Percentiles rank a stretch among this genome's conserved stretches.
phyloP scores from a whole-genome alignment of 345 rosid genomes.

The Eucalyptus marginata region DNA sequence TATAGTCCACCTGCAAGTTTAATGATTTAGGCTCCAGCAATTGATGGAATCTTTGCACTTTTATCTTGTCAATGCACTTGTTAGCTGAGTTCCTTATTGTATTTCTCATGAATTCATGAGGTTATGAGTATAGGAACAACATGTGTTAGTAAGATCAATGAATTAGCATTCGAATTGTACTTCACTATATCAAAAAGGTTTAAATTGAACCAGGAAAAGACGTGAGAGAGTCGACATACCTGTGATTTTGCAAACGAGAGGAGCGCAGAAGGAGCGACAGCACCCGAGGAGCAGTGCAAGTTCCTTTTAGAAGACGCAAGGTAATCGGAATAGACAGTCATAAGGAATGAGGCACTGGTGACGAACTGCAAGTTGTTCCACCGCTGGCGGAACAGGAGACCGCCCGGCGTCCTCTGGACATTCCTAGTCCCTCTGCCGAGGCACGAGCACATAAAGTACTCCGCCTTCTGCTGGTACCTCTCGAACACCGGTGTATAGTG shows the following conservation, averaged over 20 bases:
- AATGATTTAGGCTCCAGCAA: background rate
- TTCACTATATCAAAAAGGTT: background rate
- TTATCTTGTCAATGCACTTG: background rate
- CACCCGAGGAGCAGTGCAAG: constrained; percentile 59
- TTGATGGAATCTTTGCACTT: background rate
- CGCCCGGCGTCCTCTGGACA: constrained; percentile 15
- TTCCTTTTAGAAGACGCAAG: constrained; percentile 50
- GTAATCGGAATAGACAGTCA: constrained; percentile 36
- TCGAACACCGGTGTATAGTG: background rate
- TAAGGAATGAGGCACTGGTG: constrained; percentile 15
- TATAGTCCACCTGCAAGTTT: constrained; percentile 61
- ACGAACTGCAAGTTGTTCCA: constrained; percentile 27
- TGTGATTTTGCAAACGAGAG: constrained; percentile 81
- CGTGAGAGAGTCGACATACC: constrained; percentile 8
- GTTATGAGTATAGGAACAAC: background rate
- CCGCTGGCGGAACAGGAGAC: constrained; percentile 5
- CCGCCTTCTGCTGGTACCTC: constrained; percentile 20
- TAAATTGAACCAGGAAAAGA: background rate
- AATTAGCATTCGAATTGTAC: background rate
- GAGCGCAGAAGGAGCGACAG: constrained; percentile 48
- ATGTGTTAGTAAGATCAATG: background rate
- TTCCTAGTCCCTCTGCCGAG: constrained; percentile 13
- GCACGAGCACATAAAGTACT: constrained; percentile 22
- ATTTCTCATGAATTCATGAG: background rate
- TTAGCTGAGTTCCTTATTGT: background rate